Conservation (phyloP, 2,329 filamentous ascomycete species). For the Leptographium radiaticola region DNA sequence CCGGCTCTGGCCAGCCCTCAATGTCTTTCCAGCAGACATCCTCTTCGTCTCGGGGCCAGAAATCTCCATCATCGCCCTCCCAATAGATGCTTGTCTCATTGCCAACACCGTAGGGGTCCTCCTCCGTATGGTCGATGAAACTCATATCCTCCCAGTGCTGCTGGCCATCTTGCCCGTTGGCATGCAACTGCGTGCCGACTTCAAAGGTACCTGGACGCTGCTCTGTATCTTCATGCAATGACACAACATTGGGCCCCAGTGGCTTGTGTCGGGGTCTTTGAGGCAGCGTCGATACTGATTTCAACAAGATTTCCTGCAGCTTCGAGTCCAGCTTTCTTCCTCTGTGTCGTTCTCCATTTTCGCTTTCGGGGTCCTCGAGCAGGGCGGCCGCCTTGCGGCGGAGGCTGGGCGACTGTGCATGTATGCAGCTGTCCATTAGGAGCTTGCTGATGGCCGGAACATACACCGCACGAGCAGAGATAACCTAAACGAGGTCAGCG, state of each 20-base stretch:
- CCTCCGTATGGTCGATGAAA: too few relatives aligned
- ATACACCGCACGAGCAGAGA: slow-evolving; percentile 1
- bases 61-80: background rate
- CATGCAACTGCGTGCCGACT: background rate
- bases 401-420: slow-evolving; percentile 8
- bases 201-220: background rate
- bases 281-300: background rate
- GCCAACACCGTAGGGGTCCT: too few relatives aligned
- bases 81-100: background rate
- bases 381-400: slow-evolving; percentile 5
- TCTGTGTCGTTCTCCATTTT: accelerated
- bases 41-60: background rate
- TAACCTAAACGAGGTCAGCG: background rate
- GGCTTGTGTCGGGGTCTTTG: background rate
- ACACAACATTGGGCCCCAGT: background rate
- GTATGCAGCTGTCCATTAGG: slow-evolving; percentile 4
- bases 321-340: background rate
- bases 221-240: background rate
- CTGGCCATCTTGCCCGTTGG: too few relatives aligned
- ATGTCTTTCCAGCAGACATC: slow-evolving; percentile 6
- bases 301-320: slow-evolving; percentile 8
- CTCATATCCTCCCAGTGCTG: too few relatives aligned
- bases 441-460: slow-evolving; percentile 6
- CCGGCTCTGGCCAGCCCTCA: slow-evolving; percentile 1
- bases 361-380: background rate